Base-by-base conservation (phyloP, 1,284 basidiomycete species). In the Lentinula novae-zelandiae region DNA sequence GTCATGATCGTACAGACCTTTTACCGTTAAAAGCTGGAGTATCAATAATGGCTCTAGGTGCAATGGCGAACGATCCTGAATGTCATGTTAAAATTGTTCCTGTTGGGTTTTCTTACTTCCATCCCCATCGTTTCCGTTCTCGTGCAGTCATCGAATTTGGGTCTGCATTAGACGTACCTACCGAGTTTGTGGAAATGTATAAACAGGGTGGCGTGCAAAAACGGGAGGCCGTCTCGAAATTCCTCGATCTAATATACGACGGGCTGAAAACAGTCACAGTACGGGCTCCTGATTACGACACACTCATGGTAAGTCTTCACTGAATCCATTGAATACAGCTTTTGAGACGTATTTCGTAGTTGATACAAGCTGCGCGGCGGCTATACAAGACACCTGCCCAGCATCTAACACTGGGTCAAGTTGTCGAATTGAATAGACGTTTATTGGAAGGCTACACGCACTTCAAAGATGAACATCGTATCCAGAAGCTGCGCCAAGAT, bases 121-220 rank as follows among this genome's bases (percentile, higher is more conserved):
- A 98, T 75, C 87, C 96, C 0, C 92, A 98, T 75, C 88, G 90
- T 64, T 98, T 98, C 79, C 89, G 96, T 53, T 96, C 94, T 15
- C 85, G 96, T 61, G 96, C 94, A 8, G 97, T 99, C 22, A 90
- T 99, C 62, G 97, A 99, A 72, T 99, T 99, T 72, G 97, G 97
- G 10, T 80, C 86, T 3, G 94, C 96, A 10, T 81, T 98, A 66
- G 90, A 95, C 67, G 94, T 98, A 33, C 95, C 96, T 20, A 71
- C 76, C 8, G 93, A 96, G 63, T 81, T 93, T 49, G 89, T 99
- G 5, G 85, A 90, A 44, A 89, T 92, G 82, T 99, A 96, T 77
- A 93, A 94, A 69, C 80, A 89, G 67, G 97, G 97, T 17, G 96
- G 96, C 6, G 75, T 81, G 34, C 84, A 90, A 70, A 99, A 99